phyloP scores from a whole-genome alignment of 1,284 basidiomycete genomes.

The Papiliotrema fonsecae region DNA sequence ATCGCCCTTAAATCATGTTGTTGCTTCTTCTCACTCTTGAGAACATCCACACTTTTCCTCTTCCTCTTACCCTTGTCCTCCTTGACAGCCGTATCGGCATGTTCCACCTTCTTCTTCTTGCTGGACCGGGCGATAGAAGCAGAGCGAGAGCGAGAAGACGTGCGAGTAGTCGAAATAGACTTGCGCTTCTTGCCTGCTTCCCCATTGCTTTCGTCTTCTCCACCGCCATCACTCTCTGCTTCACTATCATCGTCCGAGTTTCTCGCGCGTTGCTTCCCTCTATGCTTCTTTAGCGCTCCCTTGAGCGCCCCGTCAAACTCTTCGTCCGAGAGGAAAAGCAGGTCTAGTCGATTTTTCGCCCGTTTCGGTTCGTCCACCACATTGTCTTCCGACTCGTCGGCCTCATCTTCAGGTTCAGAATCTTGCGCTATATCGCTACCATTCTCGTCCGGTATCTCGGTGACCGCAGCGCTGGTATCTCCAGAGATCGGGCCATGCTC shows the following conservation, averaged over 20 bases:
- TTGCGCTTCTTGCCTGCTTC: not conserved
- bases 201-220: not conserved
- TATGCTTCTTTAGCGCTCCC: not conserved
- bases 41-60: not conserved
- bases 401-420: not conserved
- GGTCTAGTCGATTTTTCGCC: not conserved
- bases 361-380: not conserved
- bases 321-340: constrained; percentile 4
- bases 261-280: not conserved
- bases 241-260: not conserved
- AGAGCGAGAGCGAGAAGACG: not conserved
- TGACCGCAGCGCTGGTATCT: not conserved
- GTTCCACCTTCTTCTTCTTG: not conserved
- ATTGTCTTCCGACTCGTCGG: not conserved
- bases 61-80: constrained; percentile 4
- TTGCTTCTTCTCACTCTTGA: not conserved
- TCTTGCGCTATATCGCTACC: not conserved
- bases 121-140: not conserved
- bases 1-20: constrained; percentile 10
- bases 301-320: constrained; percentile 6
- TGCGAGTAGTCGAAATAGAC: not conserved
- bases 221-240: too few species aligned
- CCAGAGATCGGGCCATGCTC: not conserved
- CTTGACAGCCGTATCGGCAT: too few species aligned
- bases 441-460: constrained; percentile 5